Evolutionary conservation across 169 alveolate species (phyloP).

Genomic region (Eimeria necatrix): DNA sequence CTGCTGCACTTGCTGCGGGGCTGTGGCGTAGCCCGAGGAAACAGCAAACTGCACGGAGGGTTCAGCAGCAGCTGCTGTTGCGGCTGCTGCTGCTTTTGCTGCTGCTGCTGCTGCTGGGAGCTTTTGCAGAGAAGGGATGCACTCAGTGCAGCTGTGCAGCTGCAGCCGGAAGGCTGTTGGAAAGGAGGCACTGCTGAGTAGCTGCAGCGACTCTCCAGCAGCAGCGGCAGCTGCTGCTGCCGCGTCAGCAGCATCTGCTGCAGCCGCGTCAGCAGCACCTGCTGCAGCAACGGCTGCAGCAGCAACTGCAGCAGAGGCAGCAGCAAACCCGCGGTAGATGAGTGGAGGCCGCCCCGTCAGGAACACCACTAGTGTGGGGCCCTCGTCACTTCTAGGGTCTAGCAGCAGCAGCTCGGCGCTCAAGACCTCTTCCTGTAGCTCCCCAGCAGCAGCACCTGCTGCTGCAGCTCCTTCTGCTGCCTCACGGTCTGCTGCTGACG

Average conservation of each 20-base stretch:
- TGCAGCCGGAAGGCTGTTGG: not conserved
- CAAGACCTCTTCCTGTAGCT: constrained; percentile 78
- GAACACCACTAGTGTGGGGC: constrained; percentile 85
- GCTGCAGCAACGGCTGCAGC: not conserved
- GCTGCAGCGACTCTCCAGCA: constrained; percentile 16
- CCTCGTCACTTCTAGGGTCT: constrained; percentile 80
- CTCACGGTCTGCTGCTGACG: not conserved
- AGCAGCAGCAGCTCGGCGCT: constrained; percentile 81
- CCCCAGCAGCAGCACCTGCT: not conserved
- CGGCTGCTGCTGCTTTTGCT: constrained; percentile 60
- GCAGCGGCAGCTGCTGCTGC: not conserved
- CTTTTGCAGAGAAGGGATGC: constrained; percentile 20
- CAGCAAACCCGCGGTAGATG: constrained; percentile 81
- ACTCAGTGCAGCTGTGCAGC: constrained; percentile 60
- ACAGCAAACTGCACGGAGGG: constrained; percentile 38
- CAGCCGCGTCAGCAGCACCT: not conserved
- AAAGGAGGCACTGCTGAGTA: not conserved
- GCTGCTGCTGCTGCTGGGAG: not conserved
- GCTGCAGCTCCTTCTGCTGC: constrained; percentile 42
- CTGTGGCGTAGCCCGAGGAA: constrained; percentile 13
- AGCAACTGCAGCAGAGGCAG: constrained; percentile 25
- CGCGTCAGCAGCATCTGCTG: not conserved
- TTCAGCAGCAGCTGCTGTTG: not conserved
- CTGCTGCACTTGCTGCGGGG: constrained; percentile 55
- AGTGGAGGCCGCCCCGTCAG: constrained; percentile 86